Evolutionary conservation across 345 rosid species (phyloP).

Genomic region (Arabidopsis arenosa): DNA sequence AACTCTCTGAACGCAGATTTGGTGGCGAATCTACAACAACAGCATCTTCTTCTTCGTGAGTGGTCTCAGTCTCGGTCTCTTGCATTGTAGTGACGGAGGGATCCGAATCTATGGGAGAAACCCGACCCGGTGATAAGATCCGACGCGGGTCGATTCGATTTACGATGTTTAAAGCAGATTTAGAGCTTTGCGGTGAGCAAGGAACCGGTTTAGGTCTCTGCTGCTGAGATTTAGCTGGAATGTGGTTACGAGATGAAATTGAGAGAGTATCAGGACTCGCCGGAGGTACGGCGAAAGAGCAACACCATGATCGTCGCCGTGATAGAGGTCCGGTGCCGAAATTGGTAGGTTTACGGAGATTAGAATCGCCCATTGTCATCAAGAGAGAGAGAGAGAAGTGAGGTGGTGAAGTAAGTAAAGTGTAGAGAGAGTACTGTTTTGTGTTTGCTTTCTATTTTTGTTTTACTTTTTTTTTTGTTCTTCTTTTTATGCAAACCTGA

Average conservation of each 20-base stretch:
- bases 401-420: constrained; percentile 23
- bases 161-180: constrained; percentile 64
- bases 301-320: constrained; percentile 79
- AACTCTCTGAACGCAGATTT: constrained; percentile 50
- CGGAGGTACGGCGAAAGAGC: constrained; percentile 75
- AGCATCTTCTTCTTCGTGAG: constrained; percentile 34
- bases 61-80: constrained; percentile 44
- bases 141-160: constrained; percentile 88
- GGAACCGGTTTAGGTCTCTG: constrained; percentile 52
- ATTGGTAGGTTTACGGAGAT: constrained; percentile 40
- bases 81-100: constrained; percentile 42
- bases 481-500: neutral
- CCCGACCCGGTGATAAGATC: constrained; percentile 94
- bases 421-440: neutral
- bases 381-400: constrained; percentile 15
- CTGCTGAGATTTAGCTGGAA: constrained; percentile 37
- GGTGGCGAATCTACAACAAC: constrained; percentile 35
- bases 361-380: constrained; percentile 45
- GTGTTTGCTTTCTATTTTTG: neutral
- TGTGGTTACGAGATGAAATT: constrained; percentile 45
- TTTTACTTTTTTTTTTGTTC: too few species aligned
- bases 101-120: constrained; percentile 87
- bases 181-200: constrained; percentile 73
- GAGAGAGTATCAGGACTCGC: constrained; percentile 73
- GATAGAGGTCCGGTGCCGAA: constrained; percentile 35